phyloP scores from a whole-genome alignment of 768 basidiomycete species.

The Amanita subjunquillea region DNA sequence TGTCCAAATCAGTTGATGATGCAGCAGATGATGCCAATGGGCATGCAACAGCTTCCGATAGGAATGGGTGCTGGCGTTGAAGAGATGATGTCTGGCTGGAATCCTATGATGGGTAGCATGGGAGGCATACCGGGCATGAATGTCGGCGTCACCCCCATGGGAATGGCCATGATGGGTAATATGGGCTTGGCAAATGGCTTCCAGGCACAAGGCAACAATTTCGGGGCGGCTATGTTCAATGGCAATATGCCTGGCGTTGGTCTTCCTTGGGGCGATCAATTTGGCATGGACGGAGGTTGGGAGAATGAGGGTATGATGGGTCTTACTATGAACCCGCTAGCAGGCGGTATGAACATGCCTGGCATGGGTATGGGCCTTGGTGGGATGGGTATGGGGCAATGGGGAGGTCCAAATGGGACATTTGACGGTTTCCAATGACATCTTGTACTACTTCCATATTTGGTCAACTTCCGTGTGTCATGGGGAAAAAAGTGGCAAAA shows the following conservation, averaged over 20 bases:
- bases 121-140: slow-evolving; percentile 22
- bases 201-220: slow-evolving; percentile 11
- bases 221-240: slow-evolving; percentile 16
- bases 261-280: slow-evolving; percentile 25
- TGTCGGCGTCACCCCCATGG: slow-evolving; percentile 17
- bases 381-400: slow-evolving; percentile 30
- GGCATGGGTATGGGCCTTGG: slow-evolving; percentile 34
- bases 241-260: slow-evolving; percentile 22
- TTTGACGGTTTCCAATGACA: slow-evolving; percentile 3
- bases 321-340: slow-evolving; percentile 23
- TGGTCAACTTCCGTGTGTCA: neutral
- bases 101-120: slow-evolving; percentile 25
- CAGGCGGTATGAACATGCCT: slow-evolving; percentile 32
- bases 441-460: neutral
- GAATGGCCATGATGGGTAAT: slow-evolving; percentile 18
- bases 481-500: slow-evolving; percentile 58
- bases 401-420: slow-evolving; percentile 18
- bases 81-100: slow-evolving; percentile 26
- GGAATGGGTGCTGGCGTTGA: slow-evolving; percentile 14
- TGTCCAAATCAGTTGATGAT: slow-evolving; percentile 21
- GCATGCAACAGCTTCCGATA: slow-evolving; percentile 12
- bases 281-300: slow-evolving; percentile 20
- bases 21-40: slow-evolving; percentile 32
- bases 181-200: slow-evolving; percentile 16
- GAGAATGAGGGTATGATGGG: slow-evolving; percentile 25